Conservation (phyloP, 2,329 filamentous ascomycete genomes). For the Rutstroemia sydowiana region DNA sequence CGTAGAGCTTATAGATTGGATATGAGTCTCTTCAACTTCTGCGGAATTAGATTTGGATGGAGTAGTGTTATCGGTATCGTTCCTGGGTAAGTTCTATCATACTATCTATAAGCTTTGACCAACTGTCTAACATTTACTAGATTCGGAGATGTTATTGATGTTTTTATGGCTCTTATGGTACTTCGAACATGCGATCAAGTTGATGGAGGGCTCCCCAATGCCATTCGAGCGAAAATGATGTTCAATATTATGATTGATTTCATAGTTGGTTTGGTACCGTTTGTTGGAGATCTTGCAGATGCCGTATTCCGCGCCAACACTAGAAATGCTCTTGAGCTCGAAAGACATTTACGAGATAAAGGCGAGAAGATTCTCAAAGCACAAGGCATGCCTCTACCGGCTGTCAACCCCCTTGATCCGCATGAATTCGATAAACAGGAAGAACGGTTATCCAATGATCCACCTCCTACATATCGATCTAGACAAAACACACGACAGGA, state of each 20-base stretch:
- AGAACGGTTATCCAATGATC: slow-evolving; percentile 18
- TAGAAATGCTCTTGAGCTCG: slow-evolving; percentile 61
- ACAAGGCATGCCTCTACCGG: slow-evolving; percentile 40
- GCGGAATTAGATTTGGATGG: slow-evolving; percentile 84
- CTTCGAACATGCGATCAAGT: slow-evolving; percentile 64
- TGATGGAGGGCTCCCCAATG: slow-evolving; percentile 64
- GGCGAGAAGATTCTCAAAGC: slow-evolving; percentile 50
- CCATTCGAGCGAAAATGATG: slow-evolving; percentile 64
- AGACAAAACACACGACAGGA: slow-evolving; percentile 9
- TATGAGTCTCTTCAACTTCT: slow-evolving; percentile 72
- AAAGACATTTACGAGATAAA: slow-evolving; percentile 58
- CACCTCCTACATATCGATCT: slow-evolving; percentile 25
- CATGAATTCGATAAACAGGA: slow-evolving; percentile 39
- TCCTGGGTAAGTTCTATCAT: slow-evolving; percentile 57
- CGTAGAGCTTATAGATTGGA: slow-evolving; percentile 79
- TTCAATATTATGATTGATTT: slow-evolving; percentile 74
- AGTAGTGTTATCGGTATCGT: slow-evolving; percentile 76
- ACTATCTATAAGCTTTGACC: slow-evolving; percentile 7
- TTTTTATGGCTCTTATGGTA: slow-evolving; percentile 67
- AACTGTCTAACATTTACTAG: slow-evolving; percentile 35
- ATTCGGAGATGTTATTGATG: slow-evolving; percentile 68
- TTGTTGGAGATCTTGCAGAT: slow-evolving; percentile 70
- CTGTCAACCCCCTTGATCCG: slow-evolving; percentile 45
- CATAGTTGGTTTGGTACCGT: slow-evolving; percentile 63
- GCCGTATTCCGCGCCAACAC: slow-evolving; percentile 67